Percentiles rank a stretch among this genome's conserved stretches.
Evolutionary conservation across 768 basidiomycete species (phyloP).

Genomic region (Tulasnella sp.): DNA sequence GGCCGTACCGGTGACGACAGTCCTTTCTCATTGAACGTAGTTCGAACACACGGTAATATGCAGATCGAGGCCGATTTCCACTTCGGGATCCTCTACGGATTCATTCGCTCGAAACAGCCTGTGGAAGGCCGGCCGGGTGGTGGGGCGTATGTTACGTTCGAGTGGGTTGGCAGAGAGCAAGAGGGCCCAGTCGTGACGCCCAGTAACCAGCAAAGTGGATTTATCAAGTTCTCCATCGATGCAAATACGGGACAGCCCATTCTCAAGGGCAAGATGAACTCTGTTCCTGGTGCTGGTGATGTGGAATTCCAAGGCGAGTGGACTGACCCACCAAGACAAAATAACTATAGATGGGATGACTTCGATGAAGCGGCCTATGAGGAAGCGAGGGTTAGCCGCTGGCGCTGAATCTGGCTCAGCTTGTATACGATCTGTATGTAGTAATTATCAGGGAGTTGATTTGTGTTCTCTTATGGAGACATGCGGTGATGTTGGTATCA

Average conservation of each 20-base stretch:
- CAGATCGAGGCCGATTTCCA: slow-evolving; percentile 9
- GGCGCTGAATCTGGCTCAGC: not conserved
- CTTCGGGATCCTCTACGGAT: not conserved
- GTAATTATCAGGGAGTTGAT: no score
- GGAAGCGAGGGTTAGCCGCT: not conserved
- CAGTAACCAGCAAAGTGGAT: not conserved
- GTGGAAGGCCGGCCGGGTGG: not conserved
- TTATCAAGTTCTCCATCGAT: slow-evolving; percentile 11
- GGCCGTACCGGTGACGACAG: not conserved
- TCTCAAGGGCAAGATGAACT: slow-evolving; percentile 2
- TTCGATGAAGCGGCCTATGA: slow-evolving; percentile 12
- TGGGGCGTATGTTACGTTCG: slow-evolving; percentile 5
- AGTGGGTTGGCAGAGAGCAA: slow-evolving; percentile 9
- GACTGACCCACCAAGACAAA: not conserved
- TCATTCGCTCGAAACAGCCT: not conserved
- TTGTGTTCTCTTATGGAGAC: no score
- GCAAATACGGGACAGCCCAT: not conserved
- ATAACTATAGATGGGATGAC: slow-evolving; percentile 2
- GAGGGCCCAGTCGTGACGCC: not conserved
- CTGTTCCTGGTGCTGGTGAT: not conserved
- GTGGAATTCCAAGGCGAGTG: slow-evolving; percentile 5
- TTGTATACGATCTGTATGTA: no score
- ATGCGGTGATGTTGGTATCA: no score
- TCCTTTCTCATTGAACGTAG: slow-evolving; percentile 2
- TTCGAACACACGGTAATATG: not conserved